phyloP scores from a whole-genome alignment of 1,284 basidiomycete genomes.

The Papiliotrema terrestris region DNA sequence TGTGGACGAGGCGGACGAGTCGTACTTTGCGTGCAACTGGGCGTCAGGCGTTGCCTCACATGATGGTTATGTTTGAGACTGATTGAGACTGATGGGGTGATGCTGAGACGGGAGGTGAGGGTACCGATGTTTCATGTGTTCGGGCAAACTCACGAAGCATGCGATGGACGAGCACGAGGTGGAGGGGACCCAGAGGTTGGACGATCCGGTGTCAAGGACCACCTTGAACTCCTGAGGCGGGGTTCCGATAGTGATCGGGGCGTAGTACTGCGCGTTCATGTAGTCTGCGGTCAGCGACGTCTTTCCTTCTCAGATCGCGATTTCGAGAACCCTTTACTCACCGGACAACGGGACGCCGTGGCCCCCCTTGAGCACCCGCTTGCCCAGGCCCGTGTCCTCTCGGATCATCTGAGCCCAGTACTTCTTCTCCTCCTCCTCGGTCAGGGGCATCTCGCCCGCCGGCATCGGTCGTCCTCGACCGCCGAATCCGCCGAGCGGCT shows the following conservation, averaged over 20 bases:
- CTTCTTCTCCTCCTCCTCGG: conserved; percentile 60
- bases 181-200: conserved; percentile 66
- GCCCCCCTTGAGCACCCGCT: conserved; percentile 62
- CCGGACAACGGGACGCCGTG: conserved; percentile 88
- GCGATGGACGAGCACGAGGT: conserved; percentile 87
- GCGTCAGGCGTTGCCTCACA: not conserved
- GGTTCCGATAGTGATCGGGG: conserved; percentile 73
- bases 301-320: not conserved
- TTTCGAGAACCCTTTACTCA: conserved; percentile 51
- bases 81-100: no score
- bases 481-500: conserved; percentile 68
- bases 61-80: no score
- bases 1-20: conserved; percentile 74
- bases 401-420: conserved; percentile 69
- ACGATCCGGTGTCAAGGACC: conserved; percentile 59
- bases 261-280: conserved; percentile 96
- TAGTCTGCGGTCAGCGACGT: conserved; percentile 61
- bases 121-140: not conserved
- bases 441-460: conserved; percentile 12
- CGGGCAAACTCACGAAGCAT: conserved; percentile 65
- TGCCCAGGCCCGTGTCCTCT: conserved; percentile 44
- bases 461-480: conserved; percentile 64
- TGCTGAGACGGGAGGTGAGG: no score
- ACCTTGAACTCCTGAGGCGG: conserved; percentile 56
- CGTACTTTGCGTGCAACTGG: conserved; percentile 82